Base-by-base conservation (phyloP, 2,329 filamentous ascomycete genomes). In the Fusarium humuli region DNA sequence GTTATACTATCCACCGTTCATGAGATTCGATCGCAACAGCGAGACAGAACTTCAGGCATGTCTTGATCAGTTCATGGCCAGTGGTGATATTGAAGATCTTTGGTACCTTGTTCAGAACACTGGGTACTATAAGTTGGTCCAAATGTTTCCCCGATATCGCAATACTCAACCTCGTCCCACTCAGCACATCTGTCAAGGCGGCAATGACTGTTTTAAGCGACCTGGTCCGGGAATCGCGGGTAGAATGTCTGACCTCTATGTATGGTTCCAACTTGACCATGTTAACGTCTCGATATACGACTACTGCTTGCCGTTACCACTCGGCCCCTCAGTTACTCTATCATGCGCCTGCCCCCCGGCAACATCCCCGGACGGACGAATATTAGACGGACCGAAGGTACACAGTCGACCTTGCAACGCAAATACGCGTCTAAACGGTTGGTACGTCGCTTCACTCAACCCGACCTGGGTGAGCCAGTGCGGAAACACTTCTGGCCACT, bases 401-500 rank as follows among this genome's bases (percentile, higher is more conserved):
- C 34, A 37, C 10, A 4, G 0, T 37, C 34, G 10, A n/a, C 10
- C 18, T 12, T 37, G 34, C 34, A 27, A n/a, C 40, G 13, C 41
- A 12, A 16, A 29, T 45, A 10, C 20, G 3, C 2, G n/a, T 45
- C 9, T 64, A 59, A 27, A 25, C 23, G 0, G 66, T 72, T 13
- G n/a, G 22, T 73, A 73, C 5, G 48, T 73, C 14, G 20, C 37
- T 0, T 29, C 41, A 2, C 41, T 73, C 12, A 32, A 6, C 0
- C 63, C 71, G 1, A 1, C 27, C 2, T 73, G 71, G 71, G 69
- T 74, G 1, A 58, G 49, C 18, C 71, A 73, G 14, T 10, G 12
- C 2, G 71, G 71, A 22, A 22, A 37, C 0, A 56, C 61, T 1
- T 56, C 67, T 18, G 71, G 71, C 1, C 49, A 57, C 0, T 73